These are phyloP conservation scores for Ceratobasidium sp. DNA, from an alignment of 1,284 basidiomycete genomes.

Conservation along the genomic window DNA sequence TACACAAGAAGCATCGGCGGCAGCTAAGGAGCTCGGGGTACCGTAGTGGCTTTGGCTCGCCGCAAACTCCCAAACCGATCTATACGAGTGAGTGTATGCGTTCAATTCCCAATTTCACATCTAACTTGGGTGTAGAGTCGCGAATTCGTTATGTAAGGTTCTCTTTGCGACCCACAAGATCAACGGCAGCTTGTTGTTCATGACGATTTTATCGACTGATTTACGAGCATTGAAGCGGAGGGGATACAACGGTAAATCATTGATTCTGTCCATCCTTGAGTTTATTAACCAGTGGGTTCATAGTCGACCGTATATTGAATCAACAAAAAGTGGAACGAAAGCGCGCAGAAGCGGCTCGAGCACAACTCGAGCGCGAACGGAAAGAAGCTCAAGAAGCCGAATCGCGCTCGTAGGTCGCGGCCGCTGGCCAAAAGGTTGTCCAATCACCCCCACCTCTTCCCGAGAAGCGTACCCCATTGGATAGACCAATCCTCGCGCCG, in stretches of 20 bases:
- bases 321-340: slow-evolving; percentile 71
- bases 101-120: neutral
- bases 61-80: slow-evolving; percentile 80
- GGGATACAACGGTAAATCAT: slow-evolving; percentile 80
- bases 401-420: slow-evolving; percentile 1
- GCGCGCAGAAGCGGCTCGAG: slow-evolving; percentile 60
- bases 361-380: slow-evolving; percentile 30
- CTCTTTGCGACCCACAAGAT: slow-evolving; percentile 81
- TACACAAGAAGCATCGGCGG: slow-evolving; percentile 80
- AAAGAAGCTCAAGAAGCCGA: slow-evolving; percentile 34
- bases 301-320: slow-evolving; percentile 91
- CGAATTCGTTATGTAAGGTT: slow-evolving; percentile 81
- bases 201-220: slow-evolving; percentile 93
- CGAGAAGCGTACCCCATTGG: slow-evolving; percentile 15
- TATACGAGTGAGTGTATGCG: slow-evolving; percentile 81
- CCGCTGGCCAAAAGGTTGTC: neutral
- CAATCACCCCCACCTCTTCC: neutral
- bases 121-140: slow-evolving; percentile 66
- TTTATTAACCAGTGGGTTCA: slow-evolving; percentile 38
- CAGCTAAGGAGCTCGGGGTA: slow-evolving; percentile 71
- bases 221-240: slow-evolving; percentile 85
- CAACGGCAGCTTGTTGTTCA: slow-evolving; percentile 88
- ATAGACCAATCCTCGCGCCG: neutral
- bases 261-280: neutral
- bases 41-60: slow-evolving; percentile 85